A percentile compares a stretch with the other conserved stretches of the same genome.
phyloP scores from a whole-genome alignment of 805 yeast species.

The Wickerhamomyces hampshirensis region DNA sequence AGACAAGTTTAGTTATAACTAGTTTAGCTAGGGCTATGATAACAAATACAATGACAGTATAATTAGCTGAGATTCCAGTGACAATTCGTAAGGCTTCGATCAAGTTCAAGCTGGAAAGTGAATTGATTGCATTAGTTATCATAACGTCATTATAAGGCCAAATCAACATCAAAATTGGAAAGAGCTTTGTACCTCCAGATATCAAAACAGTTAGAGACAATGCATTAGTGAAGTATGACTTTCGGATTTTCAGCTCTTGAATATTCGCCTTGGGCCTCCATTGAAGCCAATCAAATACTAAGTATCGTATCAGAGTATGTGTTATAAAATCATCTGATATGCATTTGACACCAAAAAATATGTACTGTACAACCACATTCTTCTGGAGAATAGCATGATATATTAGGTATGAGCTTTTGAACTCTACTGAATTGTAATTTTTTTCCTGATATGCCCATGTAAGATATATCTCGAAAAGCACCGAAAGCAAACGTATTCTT shows the following conservation, averaged over 20 bases:
- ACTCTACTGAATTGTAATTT: conserved; percentile 27
- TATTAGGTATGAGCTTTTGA: conserved; percentile 20
- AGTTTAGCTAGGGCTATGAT: conserved; percentile 9
- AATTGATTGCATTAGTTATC: conserved; percentile 53
- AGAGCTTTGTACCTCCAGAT: conserved; percentile 73
- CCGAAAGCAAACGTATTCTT: conserved; percentile 56
- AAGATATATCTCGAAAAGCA: conserved; percentile 83
- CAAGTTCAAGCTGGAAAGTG: conserved; percentile 51
- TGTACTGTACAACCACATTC: conserved; percentile 45
- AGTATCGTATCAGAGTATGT: conserved; percentile 31
- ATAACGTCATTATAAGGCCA: conserved; percentile 93
- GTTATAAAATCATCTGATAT: conserved; percentile 40
- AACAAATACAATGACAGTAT: conserved; percentile 10
- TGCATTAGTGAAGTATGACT: conserved; percentile 31
- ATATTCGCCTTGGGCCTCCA: conserved; percentile 25
- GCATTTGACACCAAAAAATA: conserved; percentile 50
- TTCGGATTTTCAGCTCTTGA: conserved; percentile 2
- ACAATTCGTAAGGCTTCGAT: conserved; percentile 57
- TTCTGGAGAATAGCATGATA: conserved; percentile 29
- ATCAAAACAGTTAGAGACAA: conserved; percentile 67
- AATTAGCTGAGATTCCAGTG: conserved; percentile 23
- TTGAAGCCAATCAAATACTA: conserved; percentile 19
- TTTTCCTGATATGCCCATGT: conserved; percentile 90
- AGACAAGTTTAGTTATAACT: conserved; percentile 11
- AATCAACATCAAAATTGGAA: conserved; percentile 89